Conservation (phyloP, 495 filamentous ascomycete genomes). For the Niebla homalea region DNA sequence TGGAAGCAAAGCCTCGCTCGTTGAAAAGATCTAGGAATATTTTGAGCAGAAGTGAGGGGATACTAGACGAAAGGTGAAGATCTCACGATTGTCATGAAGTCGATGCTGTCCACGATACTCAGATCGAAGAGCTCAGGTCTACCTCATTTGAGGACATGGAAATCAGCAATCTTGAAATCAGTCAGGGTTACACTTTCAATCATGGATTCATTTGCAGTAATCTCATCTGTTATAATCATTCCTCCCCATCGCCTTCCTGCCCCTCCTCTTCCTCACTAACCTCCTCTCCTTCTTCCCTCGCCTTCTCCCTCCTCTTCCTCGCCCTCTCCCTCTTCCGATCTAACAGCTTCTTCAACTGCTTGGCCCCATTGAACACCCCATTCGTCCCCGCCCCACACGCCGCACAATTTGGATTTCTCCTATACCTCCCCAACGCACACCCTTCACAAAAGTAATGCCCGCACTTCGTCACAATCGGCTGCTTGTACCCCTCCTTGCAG, state of each 20-base stretch:
- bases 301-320: slow-evolving; percentile 52
- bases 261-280: slow-evolving; percentile 51
- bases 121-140: no score
- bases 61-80: no score
- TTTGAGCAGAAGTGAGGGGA: slow-evolving; percentile 47
- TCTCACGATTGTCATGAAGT: no score
- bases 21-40: slow-evolving; percentile 66
- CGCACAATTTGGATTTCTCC: slow-evolving; percentile 69
- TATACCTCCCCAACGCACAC: slow-evolving; percentile 75
- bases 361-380: slow-evolving; percentile 83
- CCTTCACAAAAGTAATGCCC: slow-evolving; percentile 91
- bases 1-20: slow-evolving; percentile 63
- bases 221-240: no score
- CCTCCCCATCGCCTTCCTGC: neutral
- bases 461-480: slow-evolving; percentile 78
- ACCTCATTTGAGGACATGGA: no score
- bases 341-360: slow-evolving; percentile 64
- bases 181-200: no score
- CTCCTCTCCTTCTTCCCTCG: slow-evolving; percentile 57
- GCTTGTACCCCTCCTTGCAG: slow-evolving; percentile 67
- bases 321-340: slow-evolving; percentile 70
- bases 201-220: no score
- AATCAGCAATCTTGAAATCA: no score
- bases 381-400: slow-evolving; percentile 73
- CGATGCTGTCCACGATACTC: no score